These are phyloP conservation scores for Moesziomyces antarcticus DNA, from an alignment of 1,284 basidiomycete species.

Conservation along the genomic window DNA sequence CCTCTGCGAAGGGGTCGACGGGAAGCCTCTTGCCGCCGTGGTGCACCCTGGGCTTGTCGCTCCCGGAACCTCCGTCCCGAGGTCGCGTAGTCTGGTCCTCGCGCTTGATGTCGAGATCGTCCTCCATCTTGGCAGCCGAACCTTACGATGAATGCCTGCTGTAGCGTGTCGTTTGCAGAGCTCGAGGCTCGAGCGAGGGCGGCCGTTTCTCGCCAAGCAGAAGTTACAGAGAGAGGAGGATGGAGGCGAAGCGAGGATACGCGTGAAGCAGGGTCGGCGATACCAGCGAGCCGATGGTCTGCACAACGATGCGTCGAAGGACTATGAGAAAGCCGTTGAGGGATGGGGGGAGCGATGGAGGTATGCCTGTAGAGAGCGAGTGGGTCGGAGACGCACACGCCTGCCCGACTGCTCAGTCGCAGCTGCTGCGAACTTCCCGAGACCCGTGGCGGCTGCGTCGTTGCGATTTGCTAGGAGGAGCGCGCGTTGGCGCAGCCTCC, in stretches of 20 bases:
- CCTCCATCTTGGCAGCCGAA: slow-evolving; percentile 13
- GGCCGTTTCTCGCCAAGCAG: no score
- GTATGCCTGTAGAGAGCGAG: no score
- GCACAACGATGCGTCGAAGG: no score
- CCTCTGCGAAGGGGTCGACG: slow-evolving; percentile 45
- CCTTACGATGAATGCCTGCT: background rate
- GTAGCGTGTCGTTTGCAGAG: no score
- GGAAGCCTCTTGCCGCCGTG: slow-evolving; percentile 33
- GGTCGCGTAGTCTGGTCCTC: slow-evolving; percentile 9
- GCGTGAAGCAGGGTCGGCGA: no score
- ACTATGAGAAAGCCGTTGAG: no score
- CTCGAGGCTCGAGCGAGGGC: no score
- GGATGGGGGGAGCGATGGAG: no score
- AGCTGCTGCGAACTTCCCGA: background rate
- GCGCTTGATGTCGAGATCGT: slow-evolving; percentile 38
- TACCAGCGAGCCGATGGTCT: no score
- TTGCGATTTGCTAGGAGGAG: background rate
- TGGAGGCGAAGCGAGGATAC: no score
- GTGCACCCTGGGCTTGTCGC: slow-evolving; percentile 17
- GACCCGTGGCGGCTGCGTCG: background rate
- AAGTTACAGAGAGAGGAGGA: no score
- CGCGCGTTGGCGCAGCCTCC: slow-evolving; percentile 14
- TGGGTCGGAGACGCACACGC: background rate
- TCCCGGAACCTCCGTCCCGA: background rate
- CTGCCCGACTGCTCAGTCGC: no score